Base-by-base conservation (phyloP, 1,139 yeast species). In the Yamadazyma friedrichii region DNA sequence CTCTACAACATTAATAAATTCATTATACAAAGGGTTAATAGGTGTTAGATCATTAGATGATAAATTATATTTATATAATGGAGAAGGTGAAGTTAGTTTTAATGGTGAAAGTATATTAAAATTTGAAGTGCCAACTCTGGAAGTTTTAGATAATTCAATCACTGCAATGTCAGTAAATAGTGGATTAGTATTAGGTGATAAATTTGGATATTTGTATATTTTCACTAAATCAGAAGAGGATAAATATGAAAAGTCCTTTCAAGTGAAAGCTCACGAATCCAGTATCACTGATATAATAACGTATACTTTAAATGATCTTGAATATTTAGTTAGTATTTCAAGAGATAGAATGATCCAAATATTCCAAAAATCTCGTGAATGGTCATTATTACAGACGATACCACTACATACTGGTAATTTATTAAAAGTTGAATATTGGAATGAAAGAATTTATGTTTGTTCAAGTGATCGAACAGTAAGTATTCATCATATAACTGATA, bases 331-430 rank as follows among this genome's bases (percentile, higher is more conserved):
- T 15, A 70, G 76, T 38, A 72, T 78, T 31, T 76, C 85, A 3
- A 62, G 87, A 29, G 88, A 82, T 54, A 55, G 87, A 35, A 81
- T 81, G 66, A 71, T 82, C 31, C 88, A 82, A 54, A 55, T 82
- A 0, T 79, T 78, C 44, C 44, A 49, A 2, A 54, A 52, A 31
- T 36, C 48, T 1, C 48, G 47, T 10, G 44, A 47, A 2, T 82
- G 86, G 86, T 68, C 65, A 9, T 56, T 82, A 6, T 56, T 72
- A 27, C 84, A 80, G 52, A 82, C 88, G 0, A 54, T 81, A 16
- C 74, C 78, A 0, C 60, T 72, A 2, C 88, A 82, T 51, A 78
- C 75, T 41, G 85, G 82, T 0, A 80, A 77, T 49, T 56, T 82
- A 11, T 43, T 72, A 8, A 65, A 70, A 27, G 55, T 77, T 2